Evolutionary conservation across 768 basidiomycete genomes (phyloP).

Genomic region (Tulasnella sp.): DNA sequence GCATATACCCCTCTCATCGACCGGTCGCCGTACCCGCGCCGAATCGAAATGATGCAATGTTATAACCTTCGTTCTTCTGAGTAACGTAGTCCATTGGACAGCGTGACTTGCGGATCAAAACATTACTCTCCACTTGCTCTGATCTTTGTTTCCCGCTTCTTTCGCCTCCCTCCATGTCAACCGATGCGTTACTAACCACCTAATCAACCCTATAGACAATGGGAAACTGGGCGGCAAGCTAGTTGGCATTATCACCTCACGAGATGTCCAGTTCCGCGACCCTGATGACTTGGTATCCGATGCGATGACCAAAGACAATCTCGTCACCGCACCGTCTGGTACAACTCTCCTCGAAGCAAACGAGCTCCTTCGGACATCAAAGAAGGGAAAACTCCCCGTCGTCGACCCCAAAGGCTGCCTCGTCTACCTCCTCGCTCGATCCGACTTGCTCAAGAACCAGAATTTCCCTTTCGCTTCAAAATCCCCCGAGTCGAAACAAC

Average conservation of each 20-base stretch:
- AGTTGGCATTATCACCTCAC: conserved; percentile 90
- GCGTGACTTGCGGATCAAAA: conserved; percentile 63
- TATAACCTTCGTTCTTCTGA: conserved; percentile 84
- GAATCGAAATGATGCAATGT: conserved; percentile 22
- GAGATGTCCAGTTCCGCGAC: conserved; percentile 89
- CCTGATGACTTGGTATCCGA: conserved; percentile 52
- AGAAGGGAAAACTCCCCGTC: conserved; percentile 95
- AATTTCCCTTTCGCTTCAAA: conserved; percentile 93
- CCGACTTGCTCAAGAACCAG: conserved; percentile 95
- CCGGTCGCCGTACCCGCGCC: conserved; percentile 23
- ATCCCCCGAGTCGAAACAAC: conserved; percentile 81
- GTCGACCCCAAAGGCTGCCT: conserved; percentile 57
- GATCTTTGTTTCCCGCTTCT: conserved; percentile 17
- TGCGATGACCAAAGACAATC: conserved; percentile 73
- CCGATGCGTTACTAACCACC: not conserved
- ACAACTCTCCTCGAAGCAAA: conserved; percentile 90
- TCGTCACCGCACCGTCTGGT: conserved; percentile 80
- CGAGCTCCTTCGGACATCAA: conserved; percentile 85
- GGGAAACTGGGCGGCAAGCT: conserved; percentile 84
- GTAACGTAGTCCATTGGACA: conserved; percentile 44
- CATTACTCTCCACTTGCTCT: conserved; percentile 24
- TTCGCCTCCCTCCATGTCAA: conserved; percentile 9
- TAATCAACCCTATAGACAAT: conserved; percentile 43
- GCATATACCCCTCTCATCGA: not conserved
- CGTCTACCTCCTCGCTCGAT: conserved; percentile 82